Evolutionary conservation across 768 basidiomycete species (phyloP).

Genomic region (Suillus brevipes): DNA sequence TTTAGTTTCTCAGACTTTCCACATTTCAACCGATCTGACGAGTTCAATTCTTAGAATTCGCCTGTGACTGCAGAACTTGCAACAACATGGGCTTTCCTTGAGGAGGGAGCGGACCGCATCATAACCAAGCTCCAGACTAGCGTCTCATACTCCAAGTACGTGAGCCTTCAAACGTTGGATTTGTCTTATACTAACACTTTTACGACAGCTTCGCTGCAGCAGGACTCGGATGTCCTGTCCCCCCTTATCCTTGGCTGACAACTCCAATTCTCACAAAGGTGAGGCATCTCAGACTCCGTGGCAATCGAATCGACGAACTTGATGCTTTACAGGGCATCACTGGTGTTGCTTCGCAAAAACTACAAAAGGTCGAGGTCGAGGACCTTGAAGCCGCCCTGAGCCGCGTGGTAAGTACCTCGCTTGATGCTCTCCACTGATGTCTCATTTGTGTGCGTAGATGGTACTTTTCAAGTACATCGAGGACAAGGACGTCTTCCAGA

Average conservation of each 20-base stretch:
- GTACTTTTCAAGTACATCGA: constrained; percentile 96
- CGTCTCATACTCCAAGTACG: constrained; percentile 87
- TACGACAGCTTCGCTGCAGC: constrained; percentile 51
- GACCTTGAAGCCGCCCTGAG: constrained; percentile 88
- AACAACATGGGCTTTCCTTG: constrained; percentile 85
- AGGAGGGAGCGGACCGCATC: constrained; percentile 86
- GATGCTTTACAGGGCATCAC: constrained; percentile 57
- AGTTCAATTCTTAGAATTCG: no score
- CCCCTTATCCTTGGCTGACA: constrained; percentile 49
- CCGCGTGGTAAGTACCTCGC: constrained; percentile 66
- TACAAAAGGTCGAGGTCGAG: constrained; percentile 91
- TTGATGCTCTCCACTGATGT: constrained; percentile 6
- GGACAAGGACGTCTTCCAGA: constrained; percentile 98
- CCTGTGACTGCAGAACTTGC: constrained; percentile 67
- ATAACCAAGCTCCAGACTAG: constrained; percentile 90
- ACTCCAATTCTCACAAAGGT: not conserved
- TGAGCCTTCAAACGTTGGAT: constrained; percentile 65
- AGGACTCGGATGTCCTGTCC: constrained; percentile 41
- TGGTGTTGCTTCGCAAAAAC: constrained; percentile 78
- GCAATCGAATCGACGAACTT: constrained; percentile 63
- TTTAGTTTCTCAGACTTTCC: no score
- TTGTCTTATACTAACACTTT: constrained; percentile 69
- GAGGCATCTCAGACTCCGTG: constrained; percentile 63
- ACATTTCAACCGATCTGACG: no score
- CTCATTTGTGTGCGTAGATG: constrained; percentile 59